phyloP scores from a whole-genome alignment of 768 basidiomycete genomes.

The Lactarius psammicola region DNA sequence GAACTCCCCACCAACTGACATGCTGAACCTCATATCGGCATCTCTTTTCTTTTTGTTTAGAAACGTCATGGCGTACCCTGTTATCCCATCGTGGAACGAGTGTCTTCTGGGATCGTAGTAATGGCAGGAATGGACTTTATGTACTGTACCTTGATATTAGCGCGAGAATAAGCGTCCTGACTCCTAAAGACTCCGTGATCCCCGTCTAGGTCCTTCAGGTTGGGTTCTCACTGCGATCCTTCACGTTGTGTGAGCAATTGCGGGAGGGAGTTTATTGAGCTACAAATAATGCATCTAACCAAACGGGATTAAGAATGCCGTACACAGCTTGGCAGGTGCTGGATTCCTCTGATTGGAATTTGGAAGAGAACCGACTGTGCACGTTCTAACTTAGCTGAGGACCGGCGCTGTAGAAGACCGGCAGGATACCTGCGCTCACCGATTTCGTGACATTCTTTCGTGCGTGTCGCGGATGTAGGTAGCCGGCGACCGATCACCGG shows the following conservation, averaged over 20 bases:
- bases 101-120: no score
- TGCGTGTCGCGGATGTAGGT: not conserved
- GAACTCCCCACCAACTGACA: not conserved
- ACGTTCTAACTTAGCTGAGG: not conserved
- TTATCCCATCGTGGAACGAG: not conserved
- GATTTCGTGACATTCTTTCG: not conserved
- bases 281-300: not conserved
- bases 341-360: not conserved
- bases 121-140: not conserved
- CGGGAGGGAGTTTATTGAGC: not conserved
- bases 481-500: not conserved
- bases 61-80: not conserved
- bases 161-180: not conserved
- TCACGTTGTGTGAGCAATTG: not conserved
- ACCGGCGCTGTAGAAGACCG: not conserved
- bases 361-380: not conserved
- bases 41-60: not conserved
- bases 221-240: not conserved
- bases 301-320: not conserved
- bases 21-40: not conserved
- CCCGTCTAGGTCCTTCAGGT: not conserved
- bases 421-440: not conserved
- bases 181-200: not conserved
- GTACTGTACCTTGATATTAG: not conserved
- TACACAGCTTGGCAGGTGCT: not conserved